Evolutionary conservation across 495 filamentous ascomycete species (phyloP), one percentile per base, ranked within the genome.

Genomic region (Podospora fimiseda): DNA sequence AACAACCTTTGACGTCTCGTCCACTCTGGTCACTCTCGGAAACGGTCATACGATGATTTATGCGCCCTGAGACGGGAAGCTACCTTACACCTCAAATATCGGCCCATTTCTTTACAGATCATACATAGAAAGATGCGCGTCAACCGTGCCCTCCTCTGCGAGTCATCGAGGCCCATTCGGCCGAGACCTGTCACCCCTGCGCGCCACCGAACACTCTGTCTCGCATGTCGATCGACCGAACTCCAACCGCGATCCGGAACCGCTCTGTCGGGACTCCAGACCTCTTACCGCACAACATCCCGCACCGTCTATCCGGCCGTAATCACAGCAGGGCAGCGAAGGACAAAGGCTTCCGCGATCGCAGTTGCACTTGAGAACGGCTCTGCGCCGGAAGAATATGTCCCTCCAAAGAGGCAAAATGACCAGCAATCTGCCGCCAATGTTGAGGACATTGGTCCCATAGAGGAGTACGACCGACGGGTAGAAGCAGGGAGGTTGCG

Each of bases 381-480:
- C 69, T 36, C 46, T 62, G 45, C 18, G 23, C 16, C 6, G 3
- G 9, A 11, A n/a, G 27, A 41, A 9, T n/a, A n/a, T n/a, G n/a
- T n/a, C n/a, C n/a, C n/a, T n/a, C n/a, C n/a, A n/a, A n/a, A n/a
- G n/a, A n/a, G n/a, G n/a, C n/a, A n/a, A n/a, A n/a, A 37, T 23
- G 21, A n/a, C 9, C 9, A 47, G 22, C 22, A 33, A n/a, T 2
- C 9, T 4, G 19, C 18, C 65, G 63, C 37, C 21, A 62, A 70
- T 43, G n/a, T 54, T 2, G 59, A 60, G 40, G 57, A 63, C n/a
- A 56, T 75, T 51, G 92, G 92, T 1, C 93, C 93, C 1, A 70
- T 96, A 58, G 77, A 81, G 43, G 93, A 96, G 68, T 98, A 98
- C 65, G 85, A 96, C 60, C 70, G 73, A 24, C 80, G 92, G 40